phyloP scores from a whole-genome alignment of 805 yeast species.

The Metschnikowia hibisci region DNA sequence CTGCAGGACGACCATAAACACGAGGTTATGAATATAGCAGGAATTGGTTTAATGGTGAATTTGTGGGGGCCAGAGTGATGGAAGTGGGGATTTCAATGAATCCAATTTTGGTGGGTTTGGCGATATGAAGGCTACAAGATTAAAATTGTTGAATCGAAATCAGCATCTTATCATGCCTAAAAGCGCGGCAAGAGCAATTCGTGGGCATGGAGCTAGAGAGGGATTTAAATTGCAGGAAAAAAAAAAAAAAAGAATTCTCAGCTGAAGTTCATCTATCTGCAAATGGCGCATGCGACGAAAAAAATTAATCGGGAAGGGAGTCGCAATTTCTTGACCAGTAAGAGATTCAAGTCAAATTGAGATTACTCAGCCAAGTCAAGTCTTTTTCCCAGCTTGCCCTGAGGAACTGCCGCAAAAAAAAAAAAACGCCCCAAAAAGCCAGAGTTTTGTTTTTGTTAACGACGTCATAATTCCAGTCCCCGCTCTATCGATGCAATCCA shows the following conservation, averaged over 20 bases:
- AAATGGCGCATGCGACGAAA: conserved; percentile 1
- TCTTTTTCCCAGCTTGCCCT: neutral
- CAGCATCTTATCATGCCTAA: too few species aligned
- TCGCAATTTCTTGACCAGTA: neutral
- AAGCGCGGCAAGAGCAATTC: neutral
- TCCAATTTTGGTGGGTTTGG: too few species aligned
- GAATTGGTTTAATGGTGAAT: too few species aligned
- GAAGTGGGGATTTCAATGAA: too few species aligned
- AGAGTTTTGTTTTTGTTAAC: too few species aligned
- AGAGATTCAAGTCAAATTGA: neutral
- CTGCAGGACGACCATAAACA: too few species aligned
- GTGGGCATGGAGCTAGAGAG: conserved; percentile 1
- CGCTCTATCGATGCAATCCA: neutral
- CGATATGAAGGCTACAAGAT: too few species aligned
- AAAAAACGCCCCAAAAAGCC: neutral
- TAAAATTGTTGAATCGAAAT: too few species aligned
- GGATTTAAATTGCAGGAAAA: neutral
- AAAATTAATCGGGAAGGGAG: neutral
- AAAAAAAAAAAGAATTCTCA: neutral
- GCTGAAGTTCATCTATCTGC: conserved; percentile 1
- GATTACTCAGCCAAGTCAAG: neutral
- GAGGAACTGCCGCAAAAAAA: neutral
- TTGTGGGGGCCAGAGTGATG: too few species aligned
- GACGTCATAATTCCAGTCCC: neutral
- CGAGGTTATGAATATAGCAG: too few species aligned